Percentiles rank a stretch among this genome's conserved stretches.
phyloP scores from a whole-genome alignment of 768 basidiomycete species.

The Phanerochaete carnosa region DNA sequence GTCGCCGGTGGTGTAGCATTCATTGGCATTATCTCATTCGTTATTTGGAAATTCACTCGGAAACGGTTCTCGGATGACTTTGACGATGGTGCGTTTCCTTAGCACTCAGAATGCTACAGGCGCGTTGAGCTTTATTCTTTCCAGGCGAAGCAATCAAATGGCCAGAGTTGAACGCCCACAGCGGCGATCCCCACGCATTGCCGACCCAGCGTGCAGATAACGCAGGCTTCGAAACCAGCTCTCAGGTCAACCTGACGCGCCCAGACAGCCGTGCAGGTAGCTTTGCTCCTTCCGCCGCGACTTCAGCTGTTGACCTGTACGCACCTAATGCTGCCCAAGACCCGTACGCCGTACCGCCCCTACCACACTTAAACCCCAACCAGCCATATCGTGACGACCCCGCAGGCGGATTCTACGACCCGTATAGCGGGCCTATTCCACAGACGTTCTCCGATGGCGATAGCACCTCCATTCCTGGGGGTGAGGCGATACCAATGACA shows the following conservation, averaged over 20 bases:
- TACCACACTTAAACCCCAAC: constrained; percentile 78
- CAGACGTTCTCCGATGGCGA: constrained; percentile 6
- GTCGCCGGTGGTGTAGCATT: constrained; percentile 78
- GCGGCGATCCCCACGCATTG: constrained; percentile 40
- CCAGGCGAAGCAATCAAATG: constrained; percentile 85
- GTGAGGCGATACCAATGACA: constrained; percentile 8
- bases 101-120: background rate
- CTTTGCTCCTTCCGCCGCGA: constrained; percentile 45
- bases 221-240: constrained; percentile 68
- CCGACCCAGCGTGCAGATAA: constrained; percentile 70
- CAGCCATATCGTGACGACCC: constrained; percentile 78
- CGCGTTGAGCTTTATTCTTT: constrained; percentile 8
- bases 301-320: constrained; percentile 42
- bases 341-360: constrained; percentile 80
- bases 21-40: constrained; percentile 68
- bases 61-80: constrained; percentile 69
- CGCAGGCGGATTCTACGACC: constrained; percentile 54
- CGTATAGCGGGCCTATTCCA: constrained; percentile 65
- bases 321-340: constrained; percentile 36
- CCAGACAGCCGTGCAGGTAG: constrained; percentile 41
- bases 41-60: constrained; percentile 83
- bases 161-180: constrained; percentile 79
- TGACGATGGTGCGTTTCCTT: constrained; percentile 65
- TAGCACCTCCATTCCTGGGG: background rate
- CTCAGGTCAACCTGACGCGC: constrained; percentile 55